A percentile compares a stretch with the other conserved stretches of the same genome.
Evolutionary conservation across 2,329 filamentous ascomycete genomes (phyloP).

Genomic region (Pestalotiopsis sp.): DNA sequence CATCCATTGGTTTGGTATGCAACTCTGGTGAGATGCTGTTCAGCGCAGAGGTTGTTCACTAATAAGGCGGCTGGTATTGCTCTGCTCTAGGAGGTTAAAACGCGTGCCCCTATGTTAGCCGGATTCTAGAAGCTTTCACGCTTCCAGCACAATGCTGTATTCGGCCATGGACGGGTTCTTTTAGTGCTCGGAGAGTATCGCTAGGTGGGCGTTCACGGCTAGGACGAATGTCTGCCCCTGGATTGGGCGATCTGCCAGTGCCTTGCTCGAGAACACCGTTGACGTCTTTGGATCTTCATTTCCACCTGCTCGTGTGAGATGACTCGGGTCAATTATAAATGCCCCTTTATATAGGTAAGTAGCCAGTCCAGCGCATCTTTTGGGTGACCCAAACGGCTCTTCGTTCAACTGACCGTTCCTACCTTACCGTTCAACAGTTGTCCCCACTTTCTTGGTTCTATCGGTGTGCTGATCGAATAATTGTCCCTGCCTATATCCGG

Average conservation of each 20-base stretch:
- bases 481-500: not conserved
- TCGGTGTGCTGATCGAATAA: not conserved
- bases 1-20: too few relatives aligned
- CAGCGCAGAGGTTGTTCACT: not conserved
- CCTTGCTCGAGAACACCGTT: not conserved
- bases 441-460: not conserved
- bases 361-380: not conserved
- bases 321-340: not conserved
- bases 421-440: not conserved
- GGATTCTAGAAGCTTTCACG: not conserved
- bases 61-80: not conserved
- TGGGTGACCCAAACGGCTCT: not conserved
- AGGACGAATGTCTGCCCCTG: not conserved
- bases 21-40: too few relatives aligned
- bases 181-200: not conserved
- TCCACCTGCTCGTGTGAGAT: not conserved
- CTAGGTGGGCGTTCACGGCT: not conserved
- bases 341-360: not conserved
- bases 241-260: not conserved
- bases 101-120: not conserved
- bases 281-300: not conserved
- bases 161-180: not conserved
- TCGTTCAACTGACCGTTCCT: not conserved
- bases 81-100: not conserved
- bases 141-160: not conserved